phyloP scores from a whole-genome alignment of 1,139 yeast genomes.

The Magnusiomyces paraingens region DNA sequence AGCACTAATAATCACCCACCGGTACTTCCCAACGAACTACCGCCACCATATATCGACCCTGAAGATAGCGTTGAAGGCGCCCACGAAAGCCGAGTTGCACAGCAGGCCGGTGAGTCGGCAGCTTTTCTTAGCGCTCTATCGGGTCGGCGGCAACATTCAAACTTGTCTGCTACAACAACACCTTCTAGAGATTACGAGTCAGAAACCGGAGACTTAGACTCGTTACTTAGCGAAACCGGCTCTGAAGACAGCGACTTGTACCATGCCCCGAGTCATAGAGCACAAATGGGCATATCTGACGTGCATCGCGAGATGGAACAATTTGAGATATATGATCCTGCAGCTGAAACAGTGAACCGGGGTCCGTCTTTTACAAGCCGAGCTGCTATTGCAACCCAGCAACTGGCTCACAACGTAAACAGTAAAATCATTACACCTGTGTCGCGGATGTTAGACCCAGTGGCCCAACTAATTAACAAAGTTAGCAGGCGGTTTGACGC shows the following conservation, averaged over 20 bases:
- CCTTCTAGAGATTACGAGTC: not conserved
- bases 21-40: not conserved
- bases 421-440: conserved; percentile 48
- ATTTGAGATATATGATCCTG: conserved; percentile 40
- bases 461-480: conserved; percentile 51
- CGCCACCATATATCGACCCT: conserved; percentile 1
- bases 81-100: not conserved
- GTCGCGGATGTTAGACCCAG: conserved; percentile 53
- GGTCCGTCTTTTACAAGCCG: conserved; percentile 19
- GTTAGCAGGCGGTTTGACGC: conserved; percentile 47
- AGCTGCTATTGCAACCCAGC: conserved; percentile 25
- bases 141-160: not conserved
- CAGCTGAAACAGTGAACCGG: conserved; percentile 11
- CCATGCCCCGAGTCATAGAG: conserved; percentile 3
- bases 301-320: conserved; percentile 32
- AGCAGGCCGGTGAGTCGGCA: not conserved
- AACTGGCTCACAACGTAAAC: conserved; percentile 37
- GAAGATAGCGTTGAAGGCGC: not conserved
- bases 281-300: conserved; percentile 1
- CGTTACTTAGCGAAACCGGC: conserved; percentile 9
- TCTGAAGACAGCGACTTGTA: conserved; percentile 16
- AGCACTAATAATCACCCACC: not conserved
- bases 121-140: conserved; percentile 2
- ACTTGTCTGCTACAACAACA: not conserved
- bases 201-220: conserved; percentile 1